These are phyloP conservation scores for Kodamaea kaohsiungensis DNA, from an alignment of 805 yeast species.

Conservation along the genomic window DNA sequence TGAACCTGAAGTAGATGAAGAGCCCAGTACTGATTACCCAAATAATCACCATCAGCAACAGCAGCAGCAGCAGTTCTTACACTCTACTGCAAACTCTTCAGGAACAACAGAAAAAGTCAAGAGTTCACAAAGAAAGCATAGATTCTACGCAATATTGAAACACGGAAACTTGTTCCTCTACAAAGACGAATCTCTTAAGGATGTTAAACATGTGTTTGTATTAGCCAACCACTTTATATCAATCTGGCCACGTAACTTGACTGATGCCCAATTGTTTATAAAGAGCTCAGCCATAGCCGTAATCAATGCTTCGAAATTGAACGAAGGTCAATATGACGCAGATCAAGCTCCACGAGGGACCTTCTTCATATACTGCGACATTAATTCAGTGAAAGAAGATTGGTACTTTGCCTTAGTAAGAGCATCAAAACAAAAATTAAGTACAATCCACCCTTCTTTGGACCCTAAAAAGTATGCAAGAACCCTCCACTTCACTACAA, in stretches of 20 bases:
- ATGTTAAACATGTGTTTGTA: slow-evolving; percentile 77
- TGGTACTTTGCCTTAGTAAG: slow-evolving; percentile 86
- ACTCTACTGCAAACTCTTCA: neutral
- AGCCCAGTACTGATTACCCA: neutral
- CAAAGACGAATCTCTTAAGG: slow-evolving; percentile 62
- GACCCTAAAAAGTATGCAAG: slow-evolving; percentile 65
- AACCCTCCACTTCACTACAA: slow-evolving; percentile 69
- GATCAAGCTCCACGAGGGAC: slow-evolving; percentile 37
- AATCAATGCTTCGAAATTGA: slow-evolving; percentile 33
- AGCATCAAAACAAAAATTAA: slow-evolving; percentile 48
- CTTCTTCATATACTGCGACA: slow-evolving; percentile 70
- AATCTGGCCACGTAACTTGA: slow-evolving; percentile 79
- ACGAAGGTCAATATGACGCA: slow-evolving; percentile 14
- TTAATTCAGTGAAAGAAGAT: slow-evolving; percentile 84
- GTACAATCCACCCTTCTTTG: slow-evolving; percentile 13
- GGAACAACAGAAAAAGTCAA: slow-evolving; percentile 14
- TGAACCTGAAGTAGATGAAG: slow-evolving; percentile 3
- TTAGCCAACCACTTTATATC: slow-evolving; percentile 68
- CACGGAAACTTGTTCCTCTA: slow-evolving; percentile 91
- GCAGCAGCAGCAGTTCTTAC: slow-evolving; percentile 6
- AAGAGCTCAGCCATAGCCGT: slow-evolving; percentile 79
- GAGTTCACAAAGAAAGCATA: slow-evolving; percentile 48
- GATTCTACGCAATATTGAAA: slow-evolving; percentile 69
- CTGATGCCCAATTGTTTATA: slow-evolving; percentile 79
- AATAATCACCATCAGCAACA: slow-evolving; percentile 1